These are phyloP conservation scores for Saposhnikovia divaricata DNA, from an alignment of 129 eudicot species.

Conservation along the genomic window DNA sequence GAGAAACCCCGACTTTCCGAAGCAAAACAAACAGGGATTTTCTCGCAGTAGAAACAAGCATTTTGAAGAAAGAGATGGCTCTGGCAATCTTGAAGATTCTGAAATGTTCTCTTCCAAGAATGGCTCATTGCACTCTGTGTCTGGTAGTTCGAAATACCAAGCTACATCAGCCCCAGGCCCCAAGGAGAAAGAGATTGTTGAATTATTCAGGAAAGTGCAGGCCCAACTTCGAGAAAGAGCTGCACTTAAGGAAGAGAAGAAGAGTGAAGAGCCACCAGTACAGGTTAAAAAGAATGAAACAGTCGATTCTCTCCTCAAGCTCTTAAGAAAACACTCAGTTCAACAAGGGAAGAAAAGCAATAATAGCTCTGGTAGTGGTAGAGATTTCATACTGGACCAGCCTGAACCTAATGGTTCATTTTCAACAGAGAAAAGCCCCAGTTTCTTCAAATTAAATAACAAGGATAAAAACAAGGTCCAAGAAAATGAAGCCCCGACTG, in stretches of 20 bases:
- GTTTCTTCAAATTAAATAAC: slow-evolving; percentile 19
- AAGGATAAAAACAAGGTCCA: slow-evolving; percentile 24
- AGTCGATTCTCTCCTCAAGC: slow-evolving; percentile 70
- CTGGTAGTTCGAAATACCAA: slow-evolving; percentile 40
- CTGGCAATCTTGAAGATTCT: slow-evolving; percentile 57
- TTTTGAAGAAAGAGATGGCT: slow-evolving; percentile 28
- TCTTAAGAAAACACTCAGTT: slow-evolving; percentile 63
- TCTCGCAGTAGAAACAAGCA: slow-evolving; percentile 9
- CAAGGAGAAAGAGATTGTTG: slow-evolving; percentile 72
- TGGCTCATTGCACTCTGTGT: slow-evolving; percentile 40
- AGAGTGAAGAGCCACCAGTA: slow-evolving; percentile 47
- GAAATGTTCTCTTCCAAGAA: slow-evolving; percentile 57
- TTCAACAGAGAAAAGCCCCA: slow-evolving; percentile 16
- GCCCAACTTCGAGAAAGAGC: slow-evolving; percentile 76
- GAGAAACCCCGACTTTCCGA: slow-evolving; percentile 77
- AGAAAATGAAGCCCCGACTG: slow-evolving; percentile 27
- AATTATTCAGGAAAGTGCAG: slow-evolving; percentile 70
- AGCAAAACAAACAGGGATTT: slow-evolving; percentile 27
- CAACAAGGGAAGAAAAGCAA: slow-evolving; percentile 54
- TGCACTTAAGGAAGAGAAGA: slow-evolving; percentile 61
- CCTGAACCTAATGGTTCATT: slow-evolving; percentile 16
- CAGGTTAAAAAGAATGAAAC: slow-evolving; percentile 63
- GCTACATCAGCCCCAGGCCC: slow-evolving; percentile 69
- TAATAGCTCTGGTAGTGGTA: slow-evolving; percentile 18
- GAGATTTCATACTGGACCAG: slow-evolving; percentile 31